Evolutionary conservation across 2,329 filamentous ascomycete species (phyloP).

Genomic region (Scedosporium minutisporum): DNA sequence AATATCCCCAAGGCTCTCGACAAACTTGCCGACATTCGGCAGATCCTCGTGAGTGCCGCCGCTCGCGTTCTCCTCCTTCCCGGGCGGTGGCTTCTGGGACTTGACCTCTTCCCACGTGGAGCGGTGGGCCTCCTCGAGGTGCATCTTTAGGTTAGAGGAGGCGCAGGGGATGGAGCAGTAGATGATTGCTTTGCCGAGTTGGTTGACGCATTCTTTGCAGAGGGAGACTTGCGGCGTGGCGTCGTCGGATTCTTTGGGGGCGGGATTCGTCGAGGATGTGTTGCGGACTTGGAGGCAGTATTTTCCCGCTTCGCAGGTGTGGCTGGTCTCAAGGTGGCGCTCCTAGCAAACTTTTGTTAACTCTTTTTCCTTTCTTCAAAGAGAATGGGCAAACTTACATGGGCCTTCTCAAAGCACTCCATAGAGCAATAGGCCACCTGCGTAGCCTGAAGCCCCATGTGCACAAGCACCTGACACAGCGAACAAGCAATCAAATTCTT

Average conservation of each 20-base stretch:
- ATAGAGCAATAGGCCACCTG: conserved; percentile 36
- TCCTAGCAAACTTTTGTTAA: background rate
- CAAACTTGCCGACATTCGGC: background rate
- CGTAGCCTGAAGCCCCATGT: conserved; percentile 24
- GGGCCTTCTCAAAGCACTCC: conserved; percentile 27
- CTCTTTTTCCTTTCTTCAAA: background rate
- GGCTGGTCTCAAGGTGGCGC: conserved; percentile 6
- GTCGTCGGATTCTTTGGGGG: background rate
- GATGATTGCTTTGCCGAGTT: background rate
- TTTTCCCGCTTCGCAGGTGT: conserved; percentile 10
- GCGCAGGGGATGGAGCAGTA: conserved; percentile 6
- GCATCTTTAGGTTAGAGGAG: background rate
- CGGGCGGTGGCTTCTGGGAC: background rate
- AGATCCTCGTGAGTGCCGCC: background rate
- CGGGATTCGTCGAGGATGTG: background rate
- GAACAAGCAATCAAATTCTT: conserved; percentile 31
- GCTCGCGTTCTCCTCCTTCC: background rate
- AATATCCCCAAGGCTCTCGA: conserved; percentile 1
- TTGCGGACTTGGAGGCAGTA: conserved; percentile 7
- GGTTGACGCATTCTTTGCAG: conserved; percentile 3
- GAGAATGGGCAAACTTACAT: conserved; percentile 23
- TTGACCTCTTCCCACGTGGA: background rate
- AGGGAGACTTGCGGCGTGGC: background rate
- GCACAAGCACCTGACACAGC: conserved; percentile 32
- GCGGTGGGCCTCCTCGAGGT: conserved; percentile 5